Evolutionary conservation across 176 grass and related monocot genomes (phyloP).

Genomic region (Oryza punctata): DNA sequence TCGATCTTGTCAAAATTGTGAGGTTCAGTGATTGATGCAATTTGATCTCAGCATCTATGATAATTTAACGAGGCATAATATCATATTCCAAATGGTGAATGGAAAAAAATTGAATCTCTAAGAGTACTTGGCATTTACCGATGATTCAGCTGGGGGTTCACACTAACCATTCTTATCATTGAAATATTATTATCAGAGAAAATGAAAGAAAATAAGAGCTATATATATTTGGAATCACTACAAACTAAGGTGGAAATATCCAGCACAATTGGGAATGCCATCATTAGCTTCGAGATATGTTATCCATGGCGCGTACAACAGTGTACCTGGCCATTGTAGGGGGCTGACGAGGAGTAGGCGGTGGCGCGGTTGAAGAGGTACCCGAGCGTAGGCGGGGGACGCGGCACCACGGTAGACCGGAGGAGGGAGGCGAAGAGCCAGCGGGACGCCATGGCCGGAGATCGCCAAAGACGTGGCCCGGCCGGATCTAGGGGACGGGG

Average conservation of each 20-base stretch:
- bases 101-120: neutral
- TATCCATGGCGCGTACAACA: neutral
- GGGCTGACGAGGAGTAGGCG: neutral
- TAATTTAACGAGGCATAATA: neutral
- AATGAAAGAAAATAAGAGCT: neutral
- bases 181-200: neutral
- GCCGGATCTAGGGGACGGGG: no score
- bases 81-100: neutral
- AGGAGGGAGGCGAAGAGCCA: neutral
- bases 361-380: neutral
- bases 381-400: no score
- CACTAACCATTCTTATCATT: neutral
- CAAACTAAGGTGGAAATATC: slow-evolving; percentile 8
- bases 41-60: neutral
- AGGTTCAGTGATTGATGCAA: neutral
- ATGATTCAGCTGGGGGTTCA: neutral
- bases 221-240: neutral
- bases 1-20: neutral
- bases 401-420: no score
- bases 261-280: neutral
- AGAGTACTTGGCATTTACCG: neutral
- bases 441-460: neutral
- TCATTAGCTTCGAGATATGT: neutral
- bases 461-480: no score
- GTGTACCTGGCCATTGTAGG: neutral